Base-by-base conservation (phyloP, 306 rosid genomes). In the Cucumis cinereus region DNA sequence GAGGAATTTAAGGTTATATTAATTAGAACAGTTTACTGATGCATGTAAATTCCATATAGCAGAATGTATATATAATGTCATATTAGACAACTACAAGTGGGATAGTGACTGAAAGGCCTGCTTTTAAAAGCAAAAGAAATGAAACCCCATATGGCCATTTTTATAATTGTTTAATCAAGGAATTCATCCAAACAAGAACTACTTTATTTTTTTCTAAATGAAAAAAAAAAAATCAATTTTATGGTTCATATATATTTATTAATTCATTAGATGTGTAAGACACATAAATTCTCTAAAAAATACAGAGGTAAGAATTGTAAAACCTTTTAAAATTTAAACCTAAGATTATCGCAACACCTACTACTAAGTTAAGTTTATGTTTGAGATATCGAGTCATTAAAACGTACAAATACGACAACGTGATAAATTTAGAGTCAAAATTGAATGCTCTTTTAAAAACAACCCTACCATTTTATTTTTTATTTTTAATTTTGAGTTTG, bases 11-110 rank as follows among this genome's bases (percentile, higher is more conserved):
- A 45, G 57, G 38, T 45, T 45, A 11, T 68, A 23, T 70, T 70
- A 43, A 69, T 70, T 70, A 30, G 35, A 40, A 24, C 22, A 69
- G 54, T 41, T 36, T 35, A 36, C 19, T 35, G 11, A 68, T 68
- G 22, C 55, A 41, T 40, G 69, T 22, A 43, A 43, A 68, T 30
- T 30, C n/a, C n/a, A 30, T 4, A 30, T 68, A 22, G 73, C 35
- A 43, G 33, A 41, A n/a, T 22, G n/a, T 38, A 3, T 66, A 49
- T 13, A 30, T 30, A 30, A 30, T 49, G 45, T 6, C 14, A 68
- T 50, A 45, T 10, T 66, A 43, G 75, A 70, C 75, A 70, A 45
- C 22, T 43, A 70, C 55, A 70, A 70, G 75, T 70, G 75, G 74
- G 33, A 38, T 40, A 38, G 75, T 70, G 75, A 24, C 75, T 70